A percentile compares a stretch with the other conserved stretches of the same genome.
phyloP scores from a whole-genome alignment of 345 rosid species.

The Sisymbrium irio region DNA sequence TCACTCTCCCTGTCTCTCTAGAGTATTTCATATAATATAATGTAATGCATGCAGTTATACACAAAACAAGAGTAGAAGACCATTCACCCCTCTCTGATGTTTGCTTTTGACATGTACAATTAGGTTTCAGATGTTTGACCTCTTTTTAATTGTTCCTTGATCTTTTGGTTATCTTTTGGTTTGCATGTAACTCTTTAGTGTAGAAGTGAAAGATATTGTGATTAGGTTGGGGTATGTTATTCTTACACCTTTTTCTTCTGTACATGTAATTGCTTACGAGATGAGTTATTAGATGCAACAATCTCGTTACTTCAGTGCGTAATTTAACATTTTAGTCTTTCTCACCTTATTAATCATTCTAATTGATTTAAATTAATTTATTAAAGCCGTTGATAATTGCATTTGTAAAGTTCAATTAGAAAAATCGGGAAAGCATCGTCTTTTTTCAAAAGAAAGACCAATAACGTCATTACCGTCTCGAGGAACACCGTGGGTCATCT shows the following conservation, averaged over 20 bases:
- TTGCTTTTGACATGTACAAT: constrained; percentile 23
- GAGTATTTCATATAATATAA: neutral
- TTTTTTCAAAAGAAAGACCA: constrained; percentile 9
- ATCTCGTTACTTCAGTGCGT: constrained; percentile 5
- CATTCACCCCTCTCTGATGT: constrained; percentile 13
- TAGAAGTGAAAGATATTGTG: constrained; percentile 22
- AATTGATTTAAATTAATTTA: neutral
- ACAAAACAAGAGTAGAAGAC: neutral
- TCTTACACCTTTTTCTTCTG: neutral
- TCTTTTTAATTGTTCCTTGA: constrained; percentile 14
- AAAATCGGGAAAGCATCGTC: neutral
- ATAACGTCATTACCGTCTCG: constrained; percentile 17
- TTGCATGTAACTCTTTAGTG: constrained; percentile 25
- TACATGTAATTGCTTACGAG: constrained; percentile 17
- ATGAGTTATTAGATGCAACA: constrained; percentile 10
- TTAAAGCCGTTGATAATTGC: neutral
- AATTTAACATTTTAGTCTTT: neutral
- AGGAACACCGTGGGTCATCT: constrained; percentile 20
- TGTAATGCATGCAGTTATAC: constrained; percentile 11
- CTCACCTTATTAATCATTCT: neutral
- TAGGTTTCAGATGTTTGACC: constrained; percentile 27
- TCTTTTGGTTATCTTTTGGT: constrained; percentile 14
- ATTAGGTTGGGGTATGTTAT: constrained; percentile 7
- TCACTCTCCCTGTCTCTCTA: constrained; percentile 4
- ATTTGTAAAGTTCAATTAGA: neutral